Conservation (phyloP, 1,139 yeast species). For the Yamadazyma triangularis region DNA sequence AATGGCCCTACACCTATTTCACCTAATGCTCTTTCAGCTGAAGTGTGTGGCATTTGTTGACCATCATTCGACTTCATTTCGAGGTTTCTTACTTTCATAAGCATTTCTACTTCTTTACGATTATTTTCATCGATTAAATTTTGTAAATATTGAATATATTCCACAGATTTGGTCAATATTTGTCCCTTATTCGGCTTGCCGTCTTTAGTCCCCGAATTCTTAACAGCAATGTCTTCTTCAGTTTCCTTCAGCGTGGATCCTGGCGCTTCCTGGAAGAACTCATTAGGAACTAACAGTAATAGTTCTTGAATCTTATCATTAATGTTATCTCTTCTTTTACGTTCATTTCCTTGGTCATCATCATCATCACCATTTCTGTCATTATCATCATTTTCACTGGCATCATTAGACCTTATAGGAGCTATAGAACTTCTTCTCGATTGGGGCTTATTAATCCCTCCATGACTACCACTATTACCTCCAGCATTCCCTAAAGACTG, state of each 20-base stretch:
- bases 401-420: conserved; percentile 26
- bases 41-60: conserved; percentile 57
- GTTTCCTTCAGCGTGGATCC: conserved; percentile 7
- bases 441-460: conserved; percentile 40
- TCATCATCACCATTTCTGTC: conserved; percentile 27
- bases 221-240: conserved; percentile 30
- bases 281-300: conserved; percentile 62
- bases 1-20: conserved; percentile 80
- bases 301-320: conserved; percentile 86
- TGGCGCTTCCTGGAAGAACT: conserved; percentile 37
- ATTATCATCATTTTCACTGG: conserved; percentile 27
- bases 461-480: conserved; percentile 19
- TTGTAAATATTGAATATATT: conserved; percentile 73
- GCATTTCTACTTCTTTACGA: conserved; percentile 71
- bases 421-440: conserved; percentile 35
- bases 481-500: conserved; percentile 27
- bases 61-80: conserved; percentile 16
- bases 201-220: conserved; percentile 69
- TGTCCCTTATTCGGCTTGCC: conserved; percentile 95
- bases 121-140: conserved; percentile 72
- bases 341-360: conserved; percentile 43
- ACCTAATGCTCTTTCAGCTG: conserved; percentile 76
- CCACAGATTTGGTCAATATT: conserved; percentile 78
- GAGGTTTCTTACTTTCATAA: conserved; percentile 55
- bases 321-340: conserved; percentile 82